These are phyloP conservation scores for Talaromyces adpressus DNA, from an alignment of 495 filamentous ascomycete species.

Conservation along the genomic window DNA sequence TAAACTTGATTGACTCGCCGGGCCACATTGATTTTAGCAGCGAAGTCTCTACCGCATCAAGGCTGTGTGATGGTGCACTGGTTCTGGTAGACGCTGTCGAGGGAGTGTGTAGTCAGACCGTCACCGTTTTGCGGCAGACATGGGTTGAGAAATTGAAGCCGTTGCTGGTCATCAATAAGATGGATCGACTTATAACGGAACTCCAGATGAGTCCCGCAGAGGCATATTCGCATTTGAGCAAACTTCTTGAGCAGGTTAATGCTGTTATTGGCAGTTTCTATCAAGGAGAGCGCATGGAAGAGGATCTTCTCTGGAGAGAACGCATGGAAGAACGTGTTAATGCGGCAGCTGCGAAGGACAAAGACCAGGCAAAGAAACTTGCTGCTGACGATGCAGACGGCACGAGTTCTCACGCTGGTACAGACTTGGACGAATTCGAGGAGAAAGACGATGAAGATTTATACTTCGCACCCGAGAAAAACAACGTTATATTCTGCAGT, in stretches of 20 bases:
- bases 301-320: slow-evolving; percentile 94
- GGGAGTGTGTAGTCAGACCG: slow-evolving; percentile 96
- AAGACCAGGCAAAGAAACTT: slow-evolving; percentile 35
- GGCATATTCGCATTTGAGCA: slow-evolving; percentile 83
- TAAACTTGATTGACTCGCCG: slow-evolving; percentile 97
- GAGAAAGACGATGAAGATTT: slow-evolving; percentile 95
- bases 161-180: slow-evolving; percentile 94
- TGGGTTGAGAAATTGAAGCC: slow-evolving; percentile 97
- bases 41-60: slow-evolving; percentile 92
- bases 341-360: slow-evolving; percentile 36
- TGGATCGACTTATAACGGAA: slow-evolving; percentile 90
- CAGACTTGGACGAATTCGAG: slow-evolving; percentile 52
- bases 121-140: slow-evolving; percentile 89
- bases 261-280: slow-evolving; percentile 97
- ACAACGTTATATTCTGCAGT: slow-evolving; percentile 98
- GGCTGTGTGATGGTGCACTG: slow-evolving; percentile 89
- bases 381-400: slow-evolving; percentile 33
- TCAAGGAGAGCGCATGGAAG: slow-evolving; percentile 97
- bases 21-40: slow-evolving; percentile 99
- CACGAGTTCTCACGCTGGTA: slow-evolving; percentile 11
- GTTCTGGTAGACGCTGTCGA: slow-evolving; percentile 98
- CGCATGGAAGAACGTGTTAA: slow-evolving; percentile 79
- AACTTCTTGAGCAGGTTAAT: slow-evolving; percentile 91
- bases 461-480: slow-evolving; percentile 96
- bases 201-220: slow-evolving; percentile 85